Evolutionary conservation across 2,329 filamentous ascomycete species (phyloP), one percentile per base, ranked within the genome.

Genomic region (Amesomyces nigricolor): DNA sequence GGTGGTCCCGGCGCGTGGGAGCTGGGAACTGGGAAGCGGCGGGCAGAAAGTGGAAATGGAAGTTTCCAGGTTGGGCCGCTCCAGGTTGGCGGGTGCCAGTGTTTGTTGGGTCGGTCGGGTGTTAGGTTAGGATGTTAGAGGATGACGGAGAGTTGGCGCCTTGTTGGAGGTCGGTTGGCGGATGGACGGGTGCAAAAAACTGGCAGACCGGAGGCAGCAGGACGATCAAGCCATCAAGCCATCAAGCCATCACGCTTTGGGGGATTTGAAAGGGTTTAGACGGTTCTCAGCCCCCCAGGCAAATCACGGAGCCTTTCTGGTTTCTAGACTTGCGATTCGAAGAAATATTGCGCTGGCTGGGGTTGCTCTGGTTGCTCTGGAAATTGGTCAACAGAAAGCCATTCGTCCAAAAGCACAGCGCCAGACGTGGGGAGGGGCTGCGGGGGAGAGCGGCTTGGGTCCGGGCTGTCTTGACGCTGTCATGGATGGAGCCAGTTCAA

Each of bases 331-430:
- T 61, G 61, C 59, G 58, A 62, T 62, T 62, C 58, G 56, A 59
- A 61, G 53, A 52, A 63, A 58, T 63, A 63, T 63, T 56, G 61
- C 53, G 61, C 59, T 63, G 63, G 63, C 60, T 64, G 62, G 62
- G 62, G 61, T 53, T 58, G 54, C 49, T 51, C 46, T 22, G 13
- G 57, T 60, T 58, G 57, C 59, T 59, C 63, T 61, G 62, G 62
- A 58, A 63, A 60, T 59, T 61, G 47, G 38, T 19, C 11, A 26
- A 29, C 10, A 16, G 22, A 46, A 58, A 53, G 48, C 46, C 56
- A 63, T 62, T 64, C 56, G 54, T 43, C 45, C 51, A 44, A 47
- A 47, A 53, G 50, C 57, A 47, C 61, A 54, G 48, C 52, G 19
- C 40, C 30, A 30, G 26, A 19, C 42, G 48, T 56, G 46, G 47